phyloP scores from a whole-genome alignment of 129 eudicot genomes.

The Ambrosia trifida region DNA sequence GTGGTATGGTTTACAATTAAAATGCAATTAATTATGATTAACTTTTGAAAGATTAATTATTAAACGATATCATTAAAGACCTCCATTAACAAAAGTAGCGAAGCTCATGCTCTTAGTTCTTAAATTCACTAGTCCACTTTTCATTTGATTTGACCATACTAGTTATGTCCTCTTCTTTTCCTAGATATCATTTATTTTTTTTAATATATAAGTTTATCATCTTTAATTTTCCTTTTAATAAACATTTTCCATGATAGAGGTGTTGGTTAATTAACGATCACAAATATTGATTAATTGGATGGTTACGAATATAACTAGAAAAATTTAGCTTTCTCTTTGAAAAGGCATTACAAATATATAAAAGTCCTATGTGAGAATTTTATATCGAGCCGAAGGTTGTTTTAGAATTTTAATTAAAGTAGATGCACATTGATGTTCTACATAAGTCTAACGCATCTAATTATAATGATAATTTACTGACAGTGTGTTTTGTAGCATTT shows the following conservation, averaged over 20 bases:
- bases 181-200: constrained; percentile 7
- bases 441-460: no score
- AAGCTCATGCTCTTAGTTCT: constrained; percentile 15
- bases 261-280: background rate
- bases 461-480: no score
- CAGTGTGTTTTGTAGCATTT: no score
- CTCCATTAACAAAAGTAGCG: constrained; percentile 39
- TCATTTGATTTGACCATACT: constrained; percentile 36
- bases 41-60: constrained; percentile 20
- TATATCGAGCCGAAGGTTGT: background rate
- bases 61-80: constrained; percentile 22
- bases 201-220: background rate
- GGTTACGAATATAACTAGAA: background rate
- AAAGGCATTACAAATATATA: background rate
- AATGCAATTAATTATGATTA: constrained; percentile 21
- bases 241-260: background rate
- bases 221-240: background rate
- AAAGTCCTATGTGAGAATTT: background rate
- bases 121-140: constrained; percentile 28
- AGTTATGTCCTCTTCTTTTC: constrained; percentile 17
- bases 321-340: background rate
- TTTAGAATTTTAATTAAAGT: background rate
- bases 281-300: background rate
- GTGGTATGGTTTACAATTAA: constrained; percentile 37
- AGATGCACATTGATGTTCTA: background rate